Percentiles rank a stretch among this genome's conserved stretches.
phyloP scores from a whole-genome alignment of 106 monocot genomes.

The Phalaenopsis aphrodite region DNA sequence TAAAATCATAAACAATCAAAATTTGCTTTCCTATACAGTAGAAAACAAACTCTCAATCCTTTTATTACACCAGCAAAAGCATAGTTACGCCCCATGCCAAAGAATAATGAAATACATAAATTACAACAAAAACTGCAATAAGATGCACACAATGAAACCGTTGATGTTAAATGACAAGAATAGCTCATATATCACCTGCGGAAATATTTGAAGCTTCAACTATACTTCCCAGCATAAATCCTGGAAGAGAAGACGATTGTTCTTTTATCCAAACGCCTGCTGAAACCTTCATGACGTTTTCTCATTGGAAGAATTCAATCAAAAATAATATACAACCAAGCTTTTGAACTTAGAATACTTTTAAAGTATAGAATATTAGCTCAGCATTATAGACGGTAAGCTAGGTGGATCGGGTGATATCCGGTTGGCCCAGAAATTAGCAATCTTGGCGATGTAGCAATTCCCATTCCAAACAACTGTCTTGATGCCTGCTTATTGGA shows the following conservation, averaged over 20 bases:
- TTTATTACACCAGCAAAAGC: background rate
- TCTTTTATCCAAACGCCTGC: background rate
- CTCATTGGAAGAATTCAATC: background rate
- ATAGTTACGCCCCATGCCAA: background rate
- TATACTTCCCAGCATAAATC: background rate
- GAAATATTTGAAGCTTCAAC: background rate
- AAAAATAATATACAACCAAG: background rate
- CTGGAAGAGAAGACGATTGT: background rate
- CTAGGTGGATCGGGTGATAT: constrained; percentile 42
- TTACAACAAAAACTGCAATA: background rate
- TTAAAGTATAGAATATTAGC: background rate
- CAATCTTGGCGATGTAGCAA: constrained; percentile 51
- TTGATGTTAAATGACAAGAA: background rate
- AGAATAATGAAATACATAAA: background rate
- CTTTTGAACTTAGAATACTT: background rate
- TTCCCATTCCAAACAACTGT: constrained; percentile 44
- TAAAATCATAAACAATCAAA: background rate
- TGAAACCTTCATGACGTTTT: background rate
- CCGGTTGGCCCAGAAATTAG: constrained; percentile 68
- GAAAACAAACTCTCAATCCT: background rate
- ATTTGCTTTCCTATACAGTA: no score
- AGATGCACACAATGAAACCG: background rate
- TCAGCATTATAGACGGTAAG: constrained; percentile 14
- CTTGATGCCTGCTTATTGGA: constrained; percentile 34
- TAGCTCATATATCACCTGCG: background rate